These are phyloP conservation scores for Amanita brunnescens DNA, from an alignment of 768 basidiomycete genomes.

Conservation along the genomic window DNA sequence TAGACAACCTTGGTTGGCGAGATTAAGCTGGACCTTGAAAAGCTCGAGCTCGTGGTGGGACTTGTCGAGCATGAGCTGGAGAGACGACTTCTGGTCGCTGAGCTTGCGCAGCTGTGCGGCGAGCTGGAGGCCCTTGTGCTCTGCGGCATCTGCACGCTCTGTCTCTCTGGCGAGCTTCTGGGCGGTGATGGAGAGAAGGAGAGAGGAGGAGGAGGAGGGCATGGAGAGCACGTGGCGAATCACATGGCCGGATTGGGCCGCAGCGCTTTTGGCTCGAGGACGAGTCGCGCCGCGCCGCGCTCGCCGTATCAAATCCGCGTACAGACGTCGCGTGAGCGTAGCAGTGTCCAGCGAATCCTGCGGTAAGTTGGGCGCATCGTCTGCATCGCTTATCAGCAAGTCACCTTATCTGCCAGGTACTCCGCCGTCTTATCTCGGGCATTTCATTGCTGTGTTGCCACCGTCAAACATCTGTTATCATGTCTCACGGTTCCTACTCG, in stretches of 20 bases:
- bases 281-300: neutral
- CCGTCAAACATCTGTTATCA: constrained; percentile 19
- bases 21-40: constrained; percentile 50
- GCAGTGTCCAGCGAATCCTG: neutral
- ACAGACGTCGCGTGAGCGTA: neutral
- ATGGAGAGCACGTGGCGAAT: constrained; percentile 3
- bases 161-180: constrained; percentile 24
- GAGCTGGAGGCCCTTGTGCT: constrained; percentile 23
- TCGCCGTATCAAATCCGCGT: neutral
- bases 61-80: constrained; percentile 23
- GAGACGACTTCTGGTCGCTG: constrained; percentile 20
- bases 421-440: constrained; percentile 8
- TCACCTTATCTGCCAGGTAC: constrained; percentile 2
- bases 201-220: neutral
- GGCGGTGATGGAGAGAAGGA: constrained; percentile 3
- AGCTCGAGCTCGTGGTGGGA: constrained; percentile 40
- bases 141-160: constrained; percentile 30
- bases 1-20: constrained; percentile 41
- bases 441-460: neutral
- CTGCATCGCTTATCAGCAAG: neutral
- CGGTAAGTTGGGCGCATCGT: neutral
- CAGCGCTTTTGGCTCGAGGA: too few relatives aligned
- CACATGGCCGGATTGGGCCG: constrained; percentile 3
- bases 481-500: constrained; percentile 71
- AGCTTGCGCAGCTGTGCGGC: constrained; percentile 23